Percentiles rank a stretch among this genome's conserved stretches.
phyloP scores from a whole-genome alignment of 306 rosid species.

The Trichosanthes truncata region DNA sequence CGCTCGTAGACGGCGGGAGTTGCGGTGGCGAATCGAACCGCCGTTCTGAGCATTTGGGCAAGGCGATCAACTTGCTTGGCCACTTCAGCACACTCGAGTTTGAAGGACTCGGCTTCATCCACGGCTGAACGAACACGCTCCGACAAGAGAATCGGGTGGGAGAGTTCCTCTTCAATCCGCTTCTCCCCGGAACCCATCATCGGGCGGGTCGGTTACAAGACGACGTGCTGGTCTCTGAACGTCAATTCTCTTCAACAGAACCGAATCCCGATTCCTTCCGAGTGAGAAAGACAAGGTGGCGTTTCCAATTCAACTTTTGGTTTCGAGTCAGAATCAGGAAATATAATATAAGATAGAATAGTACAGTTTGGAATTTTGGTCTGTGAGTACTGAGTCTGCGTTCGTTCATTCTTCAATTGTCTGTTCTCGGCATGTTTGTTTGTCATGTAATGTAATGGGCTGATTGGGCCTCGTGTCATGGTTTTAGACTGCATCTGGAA shows the following conservation, averaged over 20 bases:
- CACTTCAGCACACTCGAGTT: conserved; percentile 43
- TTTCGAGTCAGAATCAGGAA: too few relatives aligned
- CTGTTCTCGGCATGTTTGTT: too few relatives aligned
- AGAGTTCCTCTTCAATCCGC: conserved; percentile 47
- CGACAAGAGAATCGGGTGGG: conserved; percentile 51
- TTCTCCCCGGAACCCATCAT: conserved; percentile 48
- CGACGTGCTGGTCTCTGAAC: too few relatives aligned
- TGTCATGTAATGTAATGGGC: background rate
- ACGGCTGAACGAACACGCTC: conserved; percentile 54
- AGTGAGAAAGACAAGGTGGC: too few relatives aligned
- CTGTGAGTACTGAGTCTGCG: background rate
- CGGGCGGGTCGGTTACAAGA: background rate
- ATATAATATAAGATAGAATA: too few relatives aligned
- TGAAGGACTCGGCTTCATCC: conserved; percentile 57
- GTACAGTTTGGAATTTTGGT: too few relatives aligned
- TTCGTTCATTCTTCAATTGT: background rate
- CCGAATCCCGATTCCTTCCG: too few relatives aligned
- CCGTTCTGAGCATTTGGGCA: conserved; percentile 52
- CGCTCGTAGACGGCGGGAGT: conserved; percentile 51
- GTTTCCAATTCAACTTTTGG: too few relatives aligned
- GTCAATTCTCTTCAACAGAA: background rate
- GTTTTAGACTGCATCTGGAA: background rate
- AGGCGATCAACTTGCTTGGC: conserved; percentile 47
- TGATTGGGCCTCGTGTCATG: background rate
- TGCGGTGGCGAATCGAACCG: conserved; percentile 32